phyloP scores from a whole-genome alignment of 805 yeast species.

The Scheffersomyces ergatensis region DNA sequence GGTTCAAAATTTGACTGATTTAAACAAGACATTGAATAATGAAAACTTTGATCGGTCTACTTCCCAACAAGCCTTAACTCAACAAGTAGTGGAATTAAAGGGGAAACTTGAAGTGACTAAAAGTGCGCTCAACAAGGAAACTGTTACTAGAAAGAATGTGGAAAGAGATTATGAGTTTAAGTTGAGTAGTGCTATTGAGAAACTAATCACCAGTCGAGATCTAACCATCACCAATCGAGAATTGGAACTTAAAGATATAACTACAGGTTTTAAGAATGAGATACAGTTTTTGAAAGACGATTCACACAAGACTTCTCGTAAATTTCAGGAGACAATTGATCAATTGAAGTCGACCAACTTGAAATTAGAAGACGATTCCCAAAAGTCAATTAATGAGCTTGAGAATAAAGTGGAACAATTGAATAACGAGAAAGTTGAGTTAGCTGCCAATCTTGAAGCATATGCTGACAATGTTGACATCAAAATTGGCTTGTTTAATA shows the following conservation, averaged over 20 bases:
- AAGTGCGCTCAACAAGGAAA: not conserved
- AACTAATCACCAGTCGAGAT: conserved; percentile 19
- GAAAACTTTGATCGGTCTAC: not conserved
- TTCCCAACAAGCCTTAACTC: not conserved
- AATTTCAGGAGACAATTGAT: no score
- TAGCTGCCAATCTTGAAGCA: no score
- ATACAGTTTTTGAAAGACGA: not conserved
- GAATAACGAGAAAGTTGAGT: no score
- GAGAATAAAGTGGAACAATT: no score
- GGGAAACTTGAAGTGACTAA: not conserved
- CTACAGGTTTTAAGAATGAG: not conserved
- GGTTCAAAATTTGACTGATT: not conserved
- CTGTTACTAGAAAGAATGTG: conserved; percentile 1
- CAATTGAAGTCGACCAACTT: no score
- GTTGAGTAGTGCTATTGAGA: conserved; percentile 22
- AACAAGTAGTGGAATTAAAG: not conserved
- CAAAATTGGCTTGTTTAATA: no score
- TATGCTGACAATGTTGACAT: no score
- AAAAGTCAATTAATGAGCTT: no score
- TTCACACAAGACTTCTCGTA: no score
- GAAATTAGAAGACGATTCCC: no score
- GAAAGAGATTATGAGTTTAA: conserved; percentile 18
- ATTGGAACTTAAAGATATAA: not conserved
- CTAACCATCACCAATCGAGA: conserved; percentile 10
- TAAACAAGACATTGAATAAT: not conserved